Evolutionary conservation across 2,329 filamentous ascomycete genomes (phyloP).

Genomic region (Colletotrichum filicis): DNA sequence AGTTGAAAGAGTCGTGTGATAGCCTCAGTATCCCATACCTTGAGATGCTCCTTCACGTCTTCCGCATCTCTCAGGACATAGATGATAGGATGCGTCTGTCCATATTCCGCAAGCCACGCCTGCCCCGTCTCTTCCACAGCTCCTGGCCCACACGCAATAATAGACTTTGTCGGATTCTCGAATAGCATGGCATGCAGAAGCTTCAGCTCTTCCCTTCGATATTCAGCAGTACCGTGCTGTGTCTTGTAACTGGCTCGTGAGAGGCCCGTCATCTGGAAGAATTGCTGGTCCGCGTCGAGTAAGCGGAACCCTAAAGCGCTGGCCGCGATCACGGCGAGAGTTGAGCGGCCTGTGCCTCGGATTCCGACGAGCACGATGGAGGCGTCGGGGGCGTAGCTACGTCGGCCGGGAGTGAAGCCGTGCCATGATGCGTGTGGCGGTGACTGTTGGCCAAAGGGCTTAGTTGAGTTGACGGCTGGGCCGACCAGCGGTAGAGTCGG

Average conservation of each 20-base stretch:
- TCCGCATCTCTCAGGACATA: conserved; percentile 74
- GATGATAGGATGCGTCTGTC: conserved; percentile 74
- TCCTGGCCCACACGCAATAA: conserved; percentile 77
- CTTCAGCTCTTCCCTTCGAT: conserved; percentile 70
- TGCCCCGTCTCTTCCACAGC: conserved; percentile 70
- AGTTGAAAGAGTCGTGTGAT: conserved; percentile 69
- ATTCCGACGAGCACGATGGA: conserved; percentile 80
- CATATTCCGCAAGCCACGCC: conserved; percentile 69
- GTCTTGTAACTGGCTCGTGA: conserved; percentile 73
- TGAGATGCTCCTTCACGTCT: conserved; percentile 72
- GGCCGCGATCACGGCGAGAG: conserved; percentile 79
- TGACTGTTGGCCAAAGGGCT: neutral
- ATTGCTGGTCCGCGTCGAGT: conserved; percentile 75
- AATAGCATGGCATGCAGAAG: conserved; percentile 70
- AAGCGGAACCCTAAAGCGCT: conserved; percentile 75
- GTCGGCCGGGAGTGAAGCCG: neutral
- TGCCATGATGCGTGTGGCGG: neutral
- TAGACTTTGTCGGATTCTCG: conserved; percentile 66
- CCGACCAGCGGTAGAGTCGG: neutral
- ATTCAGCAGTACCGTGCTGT: conserved; percentile 68
- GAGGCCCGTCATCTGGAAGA: conserved; percentile 71
- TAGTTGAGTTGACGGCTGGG: neutral
- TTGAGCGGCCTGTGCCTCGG: conserved; percentile 79
- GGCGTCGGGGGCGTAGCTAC: conserved; percentile 55
- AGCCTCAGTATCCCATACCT: conserved; percentile 62